phyloP scores from a whole-genome alignment of 495 filamentous ascomycete genomes.

The Chaetomium cochliodes region DNA sequence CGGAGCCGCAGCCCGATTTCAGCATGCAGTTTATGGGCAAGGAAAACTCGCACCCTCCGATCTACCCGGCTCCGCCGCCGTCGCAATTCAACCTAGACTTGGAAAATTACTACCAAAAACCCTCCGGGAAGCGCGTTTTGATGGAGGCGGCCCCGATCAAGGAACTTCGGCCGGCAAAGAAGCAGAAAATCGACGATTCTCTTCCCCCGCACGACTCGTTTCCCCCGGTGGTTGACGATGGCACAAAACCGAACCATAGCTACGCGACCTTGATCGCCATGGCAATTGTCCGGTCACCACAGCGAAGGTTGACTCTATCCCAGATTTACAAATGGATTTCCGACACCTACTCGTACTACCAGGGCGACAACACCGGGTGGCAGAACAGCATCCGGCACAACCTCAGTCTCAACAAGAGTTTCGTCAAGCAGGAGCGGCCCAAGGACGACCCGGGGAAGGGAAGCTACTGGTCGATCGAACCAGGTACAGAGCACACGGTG shows the following conservation, averaged over 20 bases:
- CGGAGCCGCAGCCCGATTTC: conserved; percentile 63
- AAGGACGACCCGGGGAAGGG: conserved; percentile 98
- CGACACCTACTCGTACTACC: conserved; percentile 87
- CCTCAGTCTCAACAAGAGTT: conserved; percentile 95
- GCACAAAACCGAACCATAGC: conserved; percentile 82
- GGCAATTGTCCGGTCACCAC: conserved; percentile 86
- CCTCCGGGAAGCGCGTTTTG: conserved; percentile 62
- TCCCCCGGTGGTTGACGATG: conserved; percentile 80
- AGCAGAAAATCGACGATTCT: conserved; percentile 50
- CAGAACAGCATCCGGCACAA: conserved; percentile 99
- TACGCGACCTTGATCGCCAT: conserved; percentile 97
- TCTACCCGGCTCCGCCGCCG: conserved; percentile 47
- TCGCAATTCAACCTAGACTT: conserved; percentile 46
- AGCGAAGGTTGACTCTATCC: conserved; percentile 81
- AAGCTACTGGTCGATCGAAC: conserved; percentile 94
- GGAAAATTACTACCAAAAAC: conserved; percentile 58
- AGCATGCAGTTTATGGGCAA: conserved; percentile 58
- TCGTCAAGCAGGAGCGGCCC: conserved; percentile 90
- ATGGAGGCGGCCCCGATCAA: conserved; percentile 73
- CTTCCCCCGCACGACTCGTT: conserved; percentile 74
- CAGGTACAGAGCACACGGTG: conserved; percentile 84
- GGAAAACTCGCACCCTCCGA: conserved; percentile 60
- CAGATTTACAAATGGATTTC: conserved; percentile 99
- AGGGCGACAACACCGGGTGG: conserved; percentile 81
- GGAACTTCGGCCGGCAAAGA: conserved; percentile 66